Percentiles rank a stretch among this genome's conserved stretches.
These are phyloP conservation scores for Kurtzmaniella cleridarum DNA, from an alignment of 805 yeast genomes.

Conservation along the genomic window DNA sequence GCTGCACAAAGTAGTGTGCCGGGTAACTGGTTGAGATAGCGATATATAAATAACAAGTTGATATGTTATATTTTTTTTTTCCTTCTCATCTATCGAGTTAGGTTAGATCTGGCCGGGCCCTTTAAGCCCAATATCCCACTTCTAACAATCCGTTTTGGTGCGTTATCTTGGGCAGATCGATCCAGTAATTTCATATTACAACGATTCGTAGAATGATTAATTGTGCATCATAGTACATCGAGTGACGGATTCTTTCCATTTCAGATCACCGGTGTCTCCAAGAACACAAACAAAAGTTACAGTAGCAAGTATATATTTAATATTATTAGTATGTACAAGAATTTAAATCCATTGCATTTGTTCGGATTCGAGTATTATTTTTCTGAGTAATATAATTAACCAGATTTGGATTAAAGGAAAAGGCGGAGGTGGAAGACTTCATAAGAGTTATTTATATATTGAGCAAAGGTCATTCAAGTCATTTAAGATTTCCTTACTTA, in stretches of 20 bases:
- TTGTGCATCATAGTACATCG: slow-evolving; percentile 48
- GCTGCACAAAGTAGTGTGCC: too few relatives aligned
- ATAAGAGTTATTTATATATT: too few relatives aligned
- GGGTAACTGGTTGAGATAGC: too few relatives aligned
- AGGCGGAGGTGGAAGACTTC: too few relatives aligned
- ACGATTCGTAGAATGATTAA: slow-evolving; percentile 18
- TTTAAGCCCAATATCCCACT: slow-evolving; percentile 26
- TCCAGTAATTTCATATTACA: slow-evolving; percentile 1
- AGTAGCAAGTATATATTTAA: not conserved
- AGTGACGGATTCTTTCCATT: slow-evolving; percentile 4
- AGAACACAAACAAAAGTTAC: slow-evolving; percentile 37
- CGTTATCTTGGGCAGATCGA: slow-evolving; percentile 32
- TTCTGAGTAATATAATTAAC: too few relatives aligned
- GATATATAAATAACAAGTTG: too few relatives aligned
- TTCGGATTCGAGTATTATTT: too few relatives aligned
- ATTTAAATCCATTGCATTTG: too few relatives aligned
- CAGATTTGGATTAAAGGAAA: too few relatives aligned
- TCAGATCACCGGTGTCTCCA: slow-evolving; percentile 44
- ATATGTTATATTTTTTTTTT: too few relatives aligned
- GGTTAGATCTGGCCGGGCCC: slow-evolving; percentile 12
- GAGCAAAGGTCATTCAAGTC: not conserved
- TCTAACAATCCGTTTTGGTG: slow-evolving; percentile 39
- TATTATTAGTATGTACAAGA: not conserved
- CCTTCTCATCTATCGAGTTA: not conserved
- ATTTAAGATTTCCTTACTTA: not conserved